Conservation (phyloP, 345 rosid species). For the Citrus glauca region DNA sequence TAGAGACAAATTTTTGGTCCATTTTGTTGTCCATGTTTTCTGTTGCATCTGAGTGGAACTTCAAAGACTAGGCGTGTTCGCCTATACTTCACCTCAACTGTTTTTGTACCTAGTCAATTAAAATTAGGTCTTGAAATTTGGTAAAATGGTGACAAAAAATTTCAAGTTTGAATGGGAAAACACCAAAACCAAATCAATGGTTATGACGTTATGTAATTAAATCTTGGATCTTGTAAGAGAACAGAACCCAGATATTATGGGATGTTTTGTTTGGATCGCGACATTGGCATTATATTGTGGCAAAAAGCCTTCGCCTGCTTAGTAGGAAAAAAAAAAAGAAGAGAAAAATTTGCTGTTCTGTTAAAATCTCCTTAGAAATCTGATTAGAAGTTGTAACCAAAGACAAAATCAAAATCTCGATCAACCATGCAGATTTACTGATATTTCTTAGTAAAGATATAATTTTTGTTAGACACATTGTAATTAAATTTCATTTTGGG, state of each 20-base stretch:
- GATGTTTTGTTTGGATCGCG: slow-evolving; percentile 20
- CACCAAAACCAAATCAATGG: background rate
- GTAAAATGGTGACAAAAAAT: background rate
- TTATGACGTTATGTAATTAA: background rate
- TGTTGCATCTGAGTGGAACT: background rate
- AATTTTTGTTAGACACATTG: no score
- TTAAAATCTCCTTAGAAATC: background rate
- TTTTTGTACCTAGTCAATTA: background rate
- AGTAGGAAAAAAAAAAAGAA: background rate
- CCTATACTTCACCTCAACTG: background rate
- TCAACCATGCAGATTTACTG: background rate
- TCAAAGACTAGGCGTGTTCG: background rate
- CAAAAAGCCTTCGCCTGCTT: background rate
- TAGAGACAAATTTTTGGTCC: background rate
- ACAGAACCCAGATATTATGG: slow-evolving; percentile 11
- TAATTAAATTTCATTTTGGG: no score
- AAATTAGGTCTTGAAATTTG: background rate
- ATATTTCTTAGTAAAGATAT: background rate
- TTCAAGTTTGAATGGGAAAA: background rate
- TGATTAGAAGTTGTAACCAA: background rate
- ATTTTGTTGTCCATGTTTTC: background rate
- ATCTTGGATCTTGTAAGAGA: slow-evolving; percentile 1
- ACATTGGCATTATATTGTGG: background rate
- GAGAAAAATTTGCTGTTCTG: background rate
- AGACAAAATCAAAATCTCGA: background rate